Base-by-base conservation (phyloP, 1,284 basidiomycete species). In the Inonotus obliquus region DNA sequence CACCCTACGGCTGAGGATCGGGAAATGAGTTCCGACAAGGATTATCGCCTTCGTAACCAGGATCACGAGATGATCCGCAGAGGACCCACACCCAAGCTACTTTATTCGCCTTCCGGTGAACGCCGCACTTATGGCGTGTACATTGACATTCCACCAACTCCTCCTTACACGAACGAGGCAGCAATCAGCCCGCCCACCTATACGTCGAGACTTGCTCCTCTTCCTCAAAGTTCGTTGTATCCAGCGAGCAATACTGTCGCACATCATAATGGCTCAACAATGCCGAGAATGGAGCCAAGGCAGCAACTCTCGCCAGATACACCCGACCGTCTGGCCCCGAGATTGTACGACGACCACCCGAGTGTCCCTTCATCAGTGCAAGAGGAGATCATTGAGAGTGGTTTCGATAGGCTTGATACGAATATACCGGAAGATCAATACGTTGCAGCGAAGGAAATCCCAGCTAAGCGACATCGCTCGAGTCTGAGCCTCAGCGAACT, bases 111-210 rank as follows among this genome's bases (percentile, higher is more conserved):
- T 7, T 7, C 41, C 17, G n/a, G 5, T 44, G 17, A n/a, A 4
- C 41, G 1, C 41, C 41, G n/a, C 41, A 21, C 41, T 11, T 21
- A 25, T 2, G 21, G 47, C 5, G 25, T 2, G 10, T 17, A 35
- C 32, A n/a, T 14, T 35, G 32, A 13, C 19, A n/a, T 23, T n/a
- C 59, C 53, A 19, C 41, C 39, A 38, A 60, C 59, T n/a, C 59
- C 59, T 44, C 60, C 60, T 45, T 57, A 61, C 39, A 57, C 60
- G 48, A 52, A 52, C 54, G 60, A 61, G 35, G 51, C 51, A 19
- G 25, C 54, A 35, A 37, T 19, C 32, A 57, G 45, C 41, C 54
- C 54, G n/a, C 39, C 29, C 2, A 11, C 23, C n/a, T 25, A 45
- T 4, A 35, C 25, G 19, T 19, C 35, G 19, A 44, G 41, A 14